phyloP scores from a whole-genome alignment of 768 basidiomycete genomes.

The Dioszegia crocea region DNA sequence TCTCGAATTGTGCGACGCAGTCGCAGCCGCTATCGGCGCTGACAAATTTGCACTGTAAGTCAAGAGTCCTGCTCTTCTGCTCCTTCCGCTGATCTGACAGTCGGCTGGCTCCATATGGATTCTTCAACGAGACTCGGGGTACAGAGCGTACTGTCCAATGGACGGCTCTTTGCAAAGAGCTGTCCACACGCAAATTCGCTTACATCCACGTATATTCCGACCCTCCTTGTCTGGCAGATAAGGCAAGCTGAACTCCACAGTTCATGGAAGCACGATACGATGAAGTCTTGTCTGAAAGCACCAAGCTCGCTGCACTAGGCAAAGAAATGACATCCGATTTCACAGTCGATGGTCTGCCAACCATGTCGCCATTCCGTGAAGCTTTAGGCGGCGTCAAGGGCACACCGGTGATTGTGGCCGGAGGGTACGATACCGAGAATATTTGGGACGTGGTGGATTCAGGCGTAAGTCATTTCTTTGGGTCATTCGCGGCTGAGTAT shows the following conservation, averaged over 20 bases:
- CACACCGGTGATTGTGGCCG: constrained; percentile 14
- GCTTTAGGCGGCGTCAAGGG: neutral
- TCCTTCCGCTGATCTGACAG: neutral
- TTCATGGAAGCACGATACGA: constrained; percentile 17
- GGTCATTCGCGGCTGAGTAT: too few relatives aligned
- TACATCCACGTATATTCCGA: constrained; percentile 8
- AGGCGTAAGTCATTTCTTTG: neutral
- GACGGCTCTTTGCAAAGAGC: constrained; percentile 2
- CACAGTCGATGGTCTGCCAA: constrained; percentile 6
- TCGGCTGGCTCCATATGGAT: constrained; percentile 11
- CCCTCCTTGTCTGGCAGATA: neutral
- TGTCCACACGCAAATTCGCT: constrained; percentile 2
- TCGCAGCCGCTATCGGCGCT: constrained; percentile 30
- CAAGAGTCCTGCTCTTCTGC: neutral
- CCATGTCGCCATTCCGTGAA: neutral
- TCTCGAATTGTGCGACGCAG: constrained; percentile 46
- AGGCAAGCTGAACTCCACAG: neutral
- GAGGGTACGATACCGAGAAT: constrained; percentile 16
- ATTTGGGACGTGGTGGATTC: constrained; percentile 12
- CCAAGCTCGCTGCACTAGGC: constrained; percentile 11
- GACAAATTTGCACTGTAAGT: constrained; percentile 17
- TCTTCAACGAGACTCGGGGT: constrained; percentile 17
- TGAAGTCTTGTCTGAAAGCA: constrained; percentile 10
- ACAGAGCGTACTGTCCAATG: constrained; percentile 6
- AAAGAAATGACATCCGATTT: constrained; percentile 15